Conservation (phyloP, 2,329 filamentous ascomycete genomes). For the Colletotrichum simmondsii region DNA sequence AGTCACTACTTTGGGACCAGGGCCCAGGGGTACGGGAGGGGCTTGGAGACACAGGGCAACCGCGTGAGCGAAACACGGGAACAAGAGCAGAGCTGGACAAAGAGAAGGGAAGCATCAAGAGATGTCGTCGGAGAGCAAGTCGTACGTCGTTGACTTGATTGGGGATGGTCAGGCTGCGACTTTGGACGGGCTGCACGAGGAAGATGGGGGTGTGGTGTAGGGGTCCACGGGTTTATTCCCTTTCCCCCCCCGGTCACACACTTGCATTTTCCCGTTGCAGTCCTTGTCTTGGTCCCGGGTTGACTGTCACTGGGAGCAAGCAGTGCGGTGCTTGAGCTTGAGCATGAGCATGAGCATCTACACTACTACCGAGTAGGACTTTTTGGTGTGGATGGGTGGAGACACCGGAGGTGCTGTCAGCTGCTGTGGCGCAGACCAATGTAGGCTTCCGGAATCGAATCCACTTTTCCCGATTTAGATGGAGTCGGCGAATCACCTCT, state of each 20-base stretch:
- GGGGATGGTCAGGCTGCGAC: slow-evolving; percentile 7
- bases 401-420: slow-evolving; percentile 45
- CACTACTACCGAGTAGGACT: neutral
- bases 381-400: slow-evolving; percentile 39
- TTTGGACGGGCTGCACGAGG: neutral
- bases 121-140: slow-evolving; percentile 5
- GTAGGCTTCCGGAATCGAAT: slow-evolving; percentile 1
- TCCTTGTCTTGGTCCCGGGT: neutral
- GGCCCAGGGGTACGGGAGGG: neutral
- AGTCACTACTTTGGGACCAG: slow-evolving; percentile 9
- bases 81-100: slow-evolving; percentile 13
- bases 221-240: slow-evolving; percentile 7
- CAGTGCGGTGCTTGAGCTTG: neutral
- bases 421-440: slow-evolving; percentile 52
- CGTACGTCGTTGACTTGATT: slow-evolving; percentile 28
- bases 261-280: neutral
- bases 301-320: neutral
- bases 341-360: neutral
- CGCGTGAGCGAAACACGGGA: slow-evolving; percentile 28
- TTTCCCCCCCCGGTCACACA: neutral
- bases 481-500: neutral
- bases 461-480: slow-evolving; percentile 30
- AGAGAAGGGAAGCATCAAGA: slow-evolving; percentile 2
- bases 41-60: neutral
- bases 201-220: slow-evolving; percentile 1